Percentiles rank a stretch among this genome's conserved stretches.
These are phyloP conservation scores for Platanthera guangdongensis DNA, from an alignment of 106 monocot genomes.

Conservation along the genomic window DNA sequence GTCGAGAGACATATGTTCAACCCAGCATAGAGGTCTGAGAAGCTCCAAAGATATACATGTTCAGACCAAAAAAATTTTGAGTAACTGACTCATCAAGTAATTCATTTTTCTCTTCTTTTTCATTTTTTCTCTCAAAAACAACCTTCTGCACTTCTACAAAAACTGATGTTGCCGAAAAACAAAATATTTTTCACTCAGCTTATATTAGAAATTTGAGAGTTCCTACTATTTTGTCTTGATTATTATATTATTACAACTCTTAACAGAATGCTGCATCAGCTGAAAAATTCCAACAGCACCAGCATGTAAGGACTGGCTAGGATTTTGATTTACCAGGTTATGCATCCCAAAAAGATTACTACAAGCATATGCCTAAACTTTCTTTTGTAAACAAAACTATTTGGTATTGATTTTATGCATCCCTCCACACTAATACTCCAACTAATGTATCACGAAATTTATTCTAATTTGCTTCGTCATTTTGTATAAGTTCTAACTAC, in stretches of 20 bases:
- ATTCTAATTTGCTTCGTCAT: too few species aligned
- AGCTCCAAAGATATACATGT: constrained; percentile 8
- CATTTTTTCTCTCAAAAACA: background rate
- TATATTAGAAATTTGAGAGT: background rate
- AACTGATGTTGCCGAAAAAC: background rate
- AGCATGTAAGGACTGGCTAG: background rate
- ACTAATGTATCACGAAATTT: too few species aligned
- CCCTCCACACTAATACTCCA: background rate
- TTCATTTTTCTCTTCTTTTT: background rate
- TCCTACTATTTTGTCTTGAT: background rate
- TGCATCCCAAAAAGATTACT: too few species aligned
- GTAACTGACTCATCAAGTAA: background rate
- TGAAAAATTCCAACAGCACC: background rate
- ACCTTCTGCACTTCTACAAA: background rate
- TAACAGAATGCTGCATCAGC: background rate
- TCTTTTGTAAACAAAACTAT: background rate
- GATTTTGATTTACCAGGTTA: background rate
- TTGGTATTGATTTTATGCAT: background rate
- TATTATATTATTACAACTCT: background rate
- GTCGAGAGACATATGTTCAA: constrained; percentile 96
- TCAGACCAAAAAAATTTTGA: background rate
- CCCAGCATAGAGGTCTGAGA: constrained; percentile 92
- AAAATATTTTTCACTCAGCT: background rate
- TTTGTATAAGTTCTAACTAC: too few species aligned
- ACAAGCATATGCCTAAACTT: background rate